Conservation (phyloP, 2,329 filamentous ascomycete species). For the Phyllosticta capitalensis region DNA sequence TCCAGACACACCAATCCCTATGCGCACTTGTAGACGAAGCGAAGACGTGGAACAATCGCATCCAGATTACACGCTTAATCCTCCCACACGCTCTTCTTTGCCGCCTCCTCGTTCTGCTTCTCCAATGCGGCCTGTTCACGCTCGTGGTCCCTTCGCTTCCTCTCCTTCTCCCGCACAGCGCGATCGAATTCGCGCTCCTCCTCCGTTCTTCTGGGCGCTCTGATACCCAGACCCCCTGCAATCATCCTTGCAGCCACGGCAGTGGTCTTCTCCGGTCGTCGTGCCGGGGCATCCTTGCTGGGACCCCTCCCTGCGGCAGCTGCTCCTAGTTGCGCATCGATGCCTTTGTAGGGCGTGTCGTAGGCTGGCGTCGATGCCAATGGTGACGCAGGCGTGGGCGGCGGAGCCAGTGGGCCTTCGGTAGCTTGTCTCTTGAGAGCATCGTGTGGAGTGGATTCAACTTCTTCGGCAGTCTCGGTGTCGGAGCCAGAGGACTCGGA, state of each 20-base stretch:
- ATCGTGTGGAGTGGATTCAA: constrained; percentile 14
- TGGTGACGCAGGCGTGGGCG: constrained; percentile 27
- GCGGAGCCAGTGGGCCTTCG: constrained; percentile 19
- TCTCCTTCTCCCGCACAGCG: constrained; percentile 74
- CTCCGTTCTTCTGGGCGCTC: constrained; percentile 70
- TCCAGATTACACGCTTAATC: constrained; percentile 30
- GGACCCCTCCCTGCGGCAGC: not conserved
- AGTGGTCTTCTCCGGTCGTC: constrained; percentile 81
- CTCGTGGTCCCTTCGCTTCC: constrained; percentile 63
- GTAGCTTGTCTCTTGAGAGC: constrained; percentile 17
- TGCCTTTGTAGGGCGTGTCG: constrained; percentile 5
- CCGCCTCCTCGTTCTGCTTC: constrained; percentile 57
- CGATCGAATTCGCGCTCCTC: constrained; percentile 83
- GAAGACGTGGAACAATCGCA: not conserved
- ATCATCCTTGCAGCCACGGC: constrained; percentile 86
- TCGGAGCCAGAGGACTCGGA: constrained; percentile 13
- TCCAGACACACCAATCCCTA: not conserved
- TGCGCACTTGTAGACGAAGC: not conserved
- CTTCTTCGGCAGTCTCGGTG: constrained; percentile 21
- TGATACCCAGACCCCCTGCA: constrained; percentile 74
- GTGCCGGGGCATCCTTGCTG: constrained; percentile 16
- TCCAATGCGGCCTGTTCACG: constrained; percentile 54
- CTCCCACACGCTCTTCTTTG: constrained; percentile 83
- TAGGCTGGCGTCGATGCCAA: constrained; percentile 18
- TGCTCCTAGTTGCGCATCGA: constrained; percentile 2